Conservation (phyloP, 2,329 filamentous ascomycete species). For the Stachybotrys elegans region DNA sequence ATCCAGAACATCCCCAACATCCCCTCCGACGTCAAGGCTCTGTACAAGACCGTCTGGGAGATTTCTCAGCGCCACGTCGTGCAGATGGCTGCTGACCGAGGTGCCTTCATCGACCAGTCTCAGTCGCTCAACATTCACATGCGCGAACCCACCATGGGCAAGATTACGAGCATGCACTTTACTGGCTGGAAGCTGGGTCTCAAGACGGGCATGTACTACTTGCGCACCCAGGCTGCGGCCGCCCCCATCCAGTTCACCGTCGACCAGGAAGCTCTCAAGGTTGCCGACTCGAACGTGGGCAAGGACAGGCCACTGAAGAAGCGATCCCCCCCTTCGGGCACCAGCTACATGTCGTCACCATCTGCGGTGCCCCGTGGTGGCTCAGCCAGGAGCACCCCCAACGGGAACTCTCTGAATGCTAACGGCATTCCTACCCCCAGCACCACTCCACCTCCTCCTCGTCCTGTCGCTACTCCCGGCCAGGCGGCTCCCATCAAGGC, state of each 20-base stretch:
- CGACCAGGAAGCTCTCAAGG: constrained; percentile 89
- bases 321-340: constrained; percentile 53
- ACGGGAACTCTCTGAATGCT: constrained; percentile 29
- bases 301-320: constrained; percentile 64
- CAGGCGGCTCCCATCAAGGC: constrained; percentile 69
- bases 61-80: constrained; percentile 94
- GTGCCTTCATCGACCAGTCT: constrained; percentile 97
- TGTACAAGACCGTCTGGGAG: constrained; percentile 99
- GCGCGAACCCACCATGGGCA: constrained; percentile 99
- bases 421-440: constrained; percentile 67
- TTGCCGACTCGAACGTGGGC: constrained; percentile 74
- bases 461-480: constrained; percentile 51
- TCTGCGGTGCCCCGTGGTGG: constrained; percentile 63
- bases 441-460: constrained; percentile 56
- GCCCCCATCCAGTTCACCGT: constrained; percentile 99
- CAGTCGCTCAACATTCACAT: constrained; percentile 99
- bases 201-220: constrained; percentile 99
- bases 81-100: constrained; percentile 97
- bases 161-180: constrained; percentile 99
- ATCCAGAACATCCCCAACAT: constrained; percentile 98
- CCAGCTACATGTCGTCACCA: constrained; percentile 50
- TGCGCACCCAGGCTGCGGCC: constrained; percentile 93
- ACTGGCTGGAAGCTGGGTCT: constrained; percentile 97
- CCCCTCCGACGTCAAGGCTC: constrained; percentile 86
- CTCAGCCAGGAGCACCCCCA: constrained; percentile 52